phyloP scores from a whole-genome alignment of 2,329 filamentous ascomycete species.

The Penicillium sp. region DNA sequence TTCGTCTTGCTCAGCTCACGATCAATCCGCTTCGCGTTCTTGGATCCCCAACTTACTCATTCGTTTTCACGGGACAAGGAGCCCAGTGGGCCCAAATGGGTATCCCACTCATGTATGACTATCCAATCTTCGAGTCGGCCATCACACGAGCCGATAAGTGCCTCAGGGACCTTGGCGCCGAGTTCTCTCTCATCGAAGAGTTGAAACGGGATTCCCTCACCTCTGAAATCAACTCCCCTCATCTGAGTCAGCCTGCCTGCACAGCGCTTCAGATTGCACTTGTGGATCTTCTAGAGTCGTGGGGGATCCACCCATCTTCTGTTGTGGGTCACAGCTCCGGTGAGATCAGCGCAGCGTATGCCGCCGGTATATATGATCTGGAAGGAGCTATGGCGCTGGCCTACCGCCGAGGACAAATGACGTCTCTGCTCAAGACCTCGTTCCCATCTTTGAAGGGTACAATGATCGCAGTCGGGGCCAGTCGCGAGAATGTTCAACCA shows the following conservation, averaged over 20 bases:
- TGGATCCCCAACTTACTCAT: constrained; percentile 15
- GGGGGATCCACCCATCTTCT: constrained; percentile 17
- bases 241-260: constrained; percentile 24
- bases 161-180: constrained; percentile 17
- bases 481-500: constrained; percentile 15
- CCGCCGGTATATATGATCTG: constrained; percentile 19
- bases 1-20: constrained; percentile 25
- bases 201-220: constrained; percentile 9
- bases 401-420: constrained; percentile 25
- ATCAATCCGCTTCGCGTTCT: constrained; percentile 22
- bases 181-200: constrained; percentile 21
- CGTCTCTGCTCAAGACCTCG: constrained; percentile 15
- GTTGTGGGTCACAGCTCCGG: constrained; percentile 26
- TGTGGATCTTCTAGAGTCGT: constrained; percentile 20
- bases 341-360: constrained; percentile 26
- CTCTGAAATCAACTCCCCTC: constrained; percentile 19
- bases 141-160: constrained; percentile 17
- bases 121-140: constrained; percentile 21
- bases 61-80: constrained; percentile 26
- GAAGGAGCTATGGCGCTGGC: constrained; percentile 22
- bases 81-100: constrained; percentile 26
- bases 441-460: constrained; percentile 26
- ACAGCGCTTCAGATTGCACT: constrained; percentile 23
- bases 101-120: constrained; percentile 26
- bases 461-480: constrained; percentile 33